Evolutionary conservation across 1,284 basidiomycete genomes (phyloP).

Genomic region (Tilletia indica): DNA sequence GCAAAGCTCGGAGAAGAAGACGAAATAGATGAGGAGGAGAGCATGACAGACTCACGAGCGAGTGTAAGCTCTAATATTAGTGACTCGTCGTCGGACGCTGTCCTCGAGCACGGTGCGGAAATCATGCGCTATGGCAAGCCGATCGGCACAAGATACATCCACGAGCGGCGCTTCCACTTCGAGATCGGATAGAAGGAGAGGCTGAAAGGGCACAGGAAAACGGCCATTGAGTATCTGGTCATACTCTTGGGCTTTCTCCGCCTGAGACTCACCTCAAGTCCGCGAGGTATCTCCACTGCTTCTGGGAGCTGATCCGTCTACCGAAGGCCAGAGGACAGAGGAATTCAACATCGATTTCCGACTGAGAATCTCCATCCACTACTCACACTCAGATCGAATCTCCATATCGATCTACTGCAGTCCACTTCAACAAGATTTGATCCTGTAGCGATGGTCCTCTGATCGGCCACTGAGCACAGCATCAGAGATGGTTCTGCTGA

Average conservation of each 20-base stretch:
- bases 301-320: slow-evolving; percentile 26
- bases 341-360: slow-evolving; percentile 4
- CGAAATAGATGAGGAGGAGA: too few relatives aligned
- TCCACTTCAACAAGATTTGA: slow-evolving; percentile 67
- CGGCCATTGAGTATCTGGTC: too few relatives aligned
- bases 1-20: too few relatives aligned
- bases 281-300: slow-evolving; percentile 12
- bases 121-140: neutral
- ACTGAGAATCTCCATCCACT: neutral
- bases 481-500: slow-evolving; percentile 64
- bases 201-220: neutral
- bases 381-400: slow-evolving; percentile 59
- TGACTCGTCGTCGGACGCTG: slow-evolving; percentile 58
- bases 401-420: slow-evolving; percentile 64
- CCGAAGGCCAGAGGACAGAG: neutral
- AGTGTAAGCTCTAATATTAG: slow-evolving; percentile 56
- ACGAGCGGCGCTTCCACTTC: neutral
- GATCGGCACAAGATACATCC: slow-evolving; percentile 11
- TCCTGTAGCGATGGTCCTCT: slow-evolving; percentile 58
- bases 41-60: neutral
- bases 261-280: too few relatives aligned
- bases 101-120: slow-evolving; percentile 56
- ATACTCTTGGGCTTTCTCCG: too few relatives aligned
- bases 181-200: neutral
- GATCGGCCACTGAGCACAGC: slow-evolving; percentile 68